A percentile compares a stretch with the other conserved stretches of the same genome.
Conservation (phyloP, 805 yeast species). For the Sungouiella thailandica region DNA sequence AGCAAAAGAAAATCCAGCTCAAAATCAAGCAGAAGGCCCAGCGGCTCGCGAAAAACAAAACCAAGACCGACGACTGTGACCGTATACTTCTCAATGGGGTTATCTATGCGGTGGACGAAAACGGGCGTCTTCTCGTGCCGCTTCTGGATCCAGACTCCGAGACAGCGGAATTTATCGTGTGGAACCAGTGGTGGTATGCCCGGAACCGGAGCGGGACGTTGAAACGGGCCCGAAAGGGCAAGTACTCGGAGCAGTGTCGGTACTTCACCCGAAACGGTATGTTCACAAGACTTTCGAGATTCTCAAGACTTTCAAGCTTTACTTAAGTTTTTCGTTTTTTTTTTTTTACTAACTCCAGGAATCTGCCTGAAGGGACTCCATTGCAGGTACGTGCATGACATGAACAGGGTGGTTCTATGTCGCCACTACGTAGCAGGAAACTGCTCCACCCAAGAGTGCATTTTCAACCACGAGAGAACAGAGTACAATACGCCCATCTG, state of each 20-base stretch:
- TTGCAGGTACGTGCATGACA: slow-evolving; percentile 54
- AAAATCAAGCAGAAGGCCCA: slow-evolving; percentile 12
- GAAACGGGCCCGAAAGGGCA: slow-evolving; percentile 13
- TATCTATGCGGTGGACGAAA: slow-evolving; percentile 38
- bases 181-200: slow-evolving; percentile 23
- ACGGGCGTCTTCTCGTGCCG: slow-evolving; percentile 39
- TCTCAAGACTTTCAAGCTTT: neutral
- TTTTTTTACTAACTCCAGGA: slow-evolving; percentile 33
- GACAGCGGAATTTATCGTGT: slow-evolving; percentile 15
- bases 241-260: slow-evolving; percentile 22
- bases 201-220: slow-evolving; percentile 7
- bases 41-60: slow-evolving; percentile 25
- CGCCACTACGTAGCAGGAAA: slow-evolving; percentile 40
- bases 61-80: slow-evolving; percentile 41
- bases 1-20: neutral
- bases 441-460: slow-evolving; percentile 48
- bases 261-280: slow-evolving; percentile 36
- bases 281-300: slow-evolving; percentile 13
- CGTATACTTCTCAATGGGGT: slow-evolving; percentile 37
- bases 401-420: slow-evolving; percentile 51
- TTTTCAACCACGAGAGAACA: slow-evolving; percentile 50
- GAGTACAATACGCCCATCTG: slow-evolving; percentile 52
- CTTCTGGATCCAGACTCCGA: slow-evolving; percentile 20
- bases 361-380: slow-evolving; percentile 45
- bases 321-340: too few species aligned